phyloP scores from a whole-genome alignment of 345 rosid genomes.

The Passiflora organensis region DNA sequence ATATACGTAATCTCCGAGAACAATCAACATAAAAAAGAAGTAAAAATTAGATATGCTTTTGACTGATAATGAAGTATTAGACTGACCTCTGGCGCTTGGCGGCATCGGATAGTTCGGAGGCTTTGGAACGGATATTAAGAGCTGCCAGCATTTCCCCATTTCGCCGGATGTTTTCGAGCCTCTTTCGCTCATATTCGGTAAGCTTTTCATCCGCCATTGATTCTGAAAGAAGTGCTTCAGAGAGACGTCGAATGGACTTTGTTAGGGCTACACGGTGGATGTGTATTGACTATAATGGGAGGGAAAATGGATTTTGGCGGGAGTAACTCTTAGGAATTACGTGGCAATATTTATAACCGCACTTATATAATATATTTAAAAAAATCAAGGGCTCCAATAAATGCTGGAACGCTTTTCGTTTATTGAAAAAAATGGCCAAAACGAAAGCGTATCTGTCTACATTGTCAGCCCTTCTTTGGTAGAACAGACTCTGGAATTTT shows the following conservation, averaged over 20 bases:
- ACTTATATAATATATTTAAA: background rate
- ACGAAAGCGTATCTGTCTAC: too few relatives aligned
- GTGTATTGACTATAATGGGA: background rate
- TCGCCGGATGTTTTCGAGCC: slow-evolving; percentile 72
- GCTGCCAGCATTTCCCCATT: slow-evolving; percentile 73
- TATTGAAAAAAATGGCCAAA: background rate
- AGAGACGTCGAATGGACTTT: background rate
- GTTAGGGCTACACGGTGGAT: background rate
- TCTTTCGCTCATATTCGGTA: slow-evolving; percentile 71
- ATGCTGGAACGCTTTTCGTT: too few relatives aligned
- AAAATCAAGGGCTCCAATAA: background rate
- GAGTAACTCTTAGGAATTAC: background rate
- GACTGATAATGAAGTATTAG: background rate
- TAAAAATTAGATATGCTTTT: background rate
- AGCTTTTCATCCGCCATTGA: slow-evolving; percentile 53
- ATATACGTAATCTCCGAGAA: too few relatives aligned
- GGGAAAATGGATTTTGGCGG: slow-evolving; percentile 17
- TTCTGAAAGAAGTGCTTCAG: background rate
- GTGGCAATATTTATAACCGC: background rate
- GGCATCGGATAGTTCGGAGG: slow-evolving; percentile 45
- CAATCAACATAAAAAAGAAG: background rate
- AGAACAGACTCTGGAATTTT: too few relatives aligned
- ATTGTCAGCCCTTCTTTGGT: too few relatives aligned
- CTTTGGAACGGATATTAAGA: slow-evolving; percentile 55
- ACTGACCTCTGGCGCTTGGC: slow-evolving; percentile 50